Base-by-base conservation (phyloP, 2,329 filamentous ascomycete genomes). In the Trichoderma arundinaceum region DNA sequence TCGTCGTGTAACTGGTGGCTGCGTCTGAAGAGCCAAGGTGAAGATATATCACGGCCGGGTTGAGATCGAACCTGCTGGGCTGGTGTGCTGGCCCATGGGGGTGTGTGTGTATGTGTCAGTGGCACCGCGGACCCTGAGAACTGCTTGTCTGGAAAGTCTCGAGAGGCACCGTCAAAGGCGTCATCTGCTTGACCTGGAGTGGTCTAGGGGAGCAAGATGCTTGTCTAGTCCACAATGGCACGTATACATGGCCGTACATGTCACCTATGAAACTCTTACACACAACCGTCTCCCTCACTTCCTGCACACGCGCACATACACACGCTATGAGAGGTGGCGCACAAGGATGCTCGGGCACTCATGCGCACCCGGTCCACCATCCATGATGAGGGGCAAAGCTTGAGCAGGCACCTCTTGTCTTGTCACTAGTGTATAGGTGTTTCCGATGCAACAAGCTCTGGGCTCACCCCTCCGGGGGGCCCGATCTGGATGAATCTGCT, bases 281-380 rank as follows among this genome's bases (percentile, higher is more conserved):
- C 59, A 66, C 53, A 38, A 52, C 66, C 49, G 32, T 19, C 35
- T 19, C 9, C 39, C 5, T 49, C 44, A 41, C 35, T 56, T 57
- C 33, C 59, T 68, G 68, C 61, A 69, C 67, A 60, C 52, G 46
- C 60, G 66, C 52, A 43, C 65, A 70, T 64, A 59, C 62, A 66
- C 59, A 53, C 58, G 66, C 57, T 54, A 64, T 60, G 28, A 65
- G 57, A 70, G 41, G 51, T 38, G 28, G 64, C 49, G 54, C 61
- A 53, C 65, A 67, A 38, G 43, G 60, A 32, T 52, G 65, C 64
- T 63, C 58, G 49, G 59, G 61, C 57, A 39, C 58, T 57, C 48
- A 35, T 57, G 64, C 64, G 64, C 49, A 54, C 64, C 64, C 19
- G 57, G 33, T 44, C 64, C 52, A 65, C 53, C 62, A 48, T 28